Base-by-base conservation (phyloP, 192 early-diverging fungal species). In the Diversispora epigaea region DNA sequence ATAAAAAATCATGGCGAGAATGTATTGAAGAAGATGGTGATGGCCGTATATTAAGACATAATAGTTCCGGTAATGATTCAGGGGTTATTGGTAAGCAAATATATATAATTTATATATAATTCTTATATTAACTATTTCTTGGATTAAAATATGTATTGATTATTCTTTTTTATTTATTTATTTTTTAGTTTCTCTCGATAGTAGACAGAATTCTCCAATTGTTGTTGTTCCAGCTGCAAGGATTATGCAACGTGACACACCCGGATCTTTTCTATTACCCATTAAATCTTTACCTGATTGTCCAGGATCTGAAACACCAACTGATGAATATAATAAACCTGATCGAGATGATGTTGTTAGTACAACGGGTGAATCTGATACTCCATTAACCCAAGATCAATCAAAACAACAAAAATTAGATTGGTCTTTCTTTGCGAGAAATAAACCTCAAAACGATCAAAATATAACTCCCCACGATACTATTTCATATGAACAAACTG, bases 1-100 rank as follows among this genome's bases (percentile, higher is more conserved):
- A 83, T 66, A 72, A 73, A 70, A 71, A 73, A 52, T 74, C 74
- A 11, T 83, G 82, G 82, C 47, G 76, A 44, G 76, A 80, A 2
- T 65, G 77, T 11, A 83, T 80, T 64, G 76, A 77, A 9, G 71
- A 76, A 3, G 57, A 22, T 32, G 25, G 19, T 57, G 71, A 73
- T 4, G 15, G n/a, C 7, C 40, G 17, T 60, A 61, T 44, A 58
- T 25, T 49, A 61, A 73, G 19, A 62, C 71, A 62, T 4, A 58
- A 73, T 44, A 62, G 44, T 22, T 39, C 49, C 17, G 57, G 46
- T 22, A 49, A 40, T 55, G 22, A 73, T 32, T 73, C 71, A 0
- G 45, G 44, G 14, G 44, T 62, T 61, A 45, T 39, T 60, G 56
- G 50, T 72, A 60, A 60, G 57, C n/a, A 21, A 57, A 19, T 72